Evolutionary conservation across 2,329 filamentous ascomycete genomes (phyloP).

Genomic region (Colletotrichum chrysophilum): DNA sequence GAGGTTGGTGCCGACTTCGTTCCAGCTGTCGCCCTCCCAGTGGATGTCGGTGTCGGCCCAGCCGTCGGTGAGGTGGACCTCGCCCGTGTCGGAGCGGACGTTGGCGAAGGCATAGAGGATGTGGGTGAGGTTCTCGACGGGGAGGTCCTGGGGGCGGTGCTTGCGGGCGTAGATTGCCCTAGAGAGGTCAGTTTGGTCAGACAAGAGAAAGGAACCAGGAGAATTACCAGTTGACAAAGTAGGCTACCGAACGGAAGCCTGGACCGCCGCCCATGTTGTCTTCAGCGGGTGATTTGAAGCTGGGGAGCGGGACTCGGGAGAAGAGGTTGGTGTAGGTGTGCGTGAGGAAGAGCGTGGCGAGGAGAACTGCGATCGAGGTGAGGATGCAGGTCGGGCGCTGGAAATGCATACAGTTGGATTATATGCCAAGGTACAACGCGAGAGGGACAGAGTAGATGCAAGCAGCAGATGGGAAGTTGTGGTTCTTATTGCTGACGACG

Average conservation of each 20-base stretch:
- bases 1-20: slow-evolving; percentile 77
- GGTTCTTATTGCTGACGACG: neutral
- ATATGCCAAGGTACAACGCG: neutral
- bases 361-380: slow-evolving; percentile 24
- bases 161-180: slow-evolving; percentile 87
- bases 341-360: slow-evolving; percentile 24
- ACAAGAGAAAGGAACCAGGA: neutral
- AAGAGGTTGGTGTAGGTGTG: slow-evolving; percentile 23
- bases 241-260: slow-evolving; percentile 70
- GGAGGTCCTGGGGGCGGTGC: slow-evolving; percentile 84
- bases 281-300: neutral
- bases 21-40: slow-evolving; percentile 72
- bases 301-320: neutral
- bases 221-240: slow-evolving; percentile 72
- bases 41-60: slow-evolving; percentile 78
- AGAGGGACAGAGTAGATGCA: neutral
- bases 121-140: slow-evolving; percentile 82
- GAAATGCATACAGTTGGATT: slow-evolving; percentile 13
- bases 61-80: slow-evolving; percentile 70
- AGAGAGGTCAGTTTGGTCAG: neutral
- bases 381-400: slow-evolving; percentile 6
- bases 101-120: slow-evolving; percentile 93
- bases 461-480: neutral
- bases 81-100: slow-evolving; percentile 77
- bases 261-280: slow-evolving; percentile 49